Evolutionary conservation across 2,329 filamentous ascomycete genomes (phyloP).

Genomic region (Beauveria bassiana): DNA sequence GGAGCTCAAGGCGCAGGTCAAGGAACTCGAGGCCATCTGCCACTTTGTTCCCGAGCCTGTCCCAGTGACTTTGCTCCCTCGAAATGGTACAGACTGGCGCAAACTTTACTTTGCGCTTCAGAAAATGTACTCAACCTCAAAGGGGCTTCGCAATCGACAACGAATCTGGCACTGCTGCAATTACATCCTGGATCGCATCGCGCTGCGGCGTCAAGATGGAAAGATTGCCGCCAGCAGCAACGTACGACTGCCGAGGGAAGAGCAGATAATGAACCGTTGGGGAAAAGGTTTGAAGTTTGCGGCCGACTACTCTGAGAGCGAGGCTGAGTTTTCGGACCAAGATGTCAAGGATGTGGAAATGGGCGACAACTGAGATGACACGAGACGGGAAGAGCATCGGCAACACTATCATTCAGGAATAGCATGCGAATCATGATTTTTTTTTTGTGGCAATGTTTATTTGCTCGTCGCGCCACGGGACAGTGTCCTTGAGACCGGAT

Average conservation of each 20-base stretch:
- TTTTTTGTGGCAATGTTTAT: too few species aligned
- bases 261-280: neutral
- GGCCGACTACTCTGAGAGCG: conserved; percentile 8
- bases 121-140: neutral
- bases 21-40: neutral
- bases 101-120: conserved; percentile 12
- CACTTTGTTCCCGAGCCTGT: neutral
- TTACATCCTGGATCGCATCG: conserved; percentile 9
- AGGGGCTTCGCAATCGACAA: conserved; percentile 13
- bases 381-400: too few species aligned
- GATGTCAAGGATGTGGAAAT: neutral
- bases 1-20: neutral
- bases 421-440: too few species aligned
- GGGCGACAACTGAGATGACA: neutral
- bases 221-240: neutral
- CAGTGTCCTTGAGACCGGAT: neutral
- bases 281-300: neutral
- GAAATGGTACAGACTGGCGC: conserved; percentile 13
- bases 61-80: neutral
- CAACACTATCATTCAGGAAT: too few species aligned
- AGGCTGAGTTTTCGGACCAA: conserved; percentile 7
- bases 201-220: neutral
- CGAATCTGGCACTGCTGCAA: conserved; percentile 13
- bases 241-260: neutral
- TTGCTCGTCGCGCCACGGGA: too few species aligned